These are phyloP conservation scores for Penicillium olsonii DNA, from an alignment of 2,329 filamentous ascomycete genomes.

Conservation along the genomic window DNA sequence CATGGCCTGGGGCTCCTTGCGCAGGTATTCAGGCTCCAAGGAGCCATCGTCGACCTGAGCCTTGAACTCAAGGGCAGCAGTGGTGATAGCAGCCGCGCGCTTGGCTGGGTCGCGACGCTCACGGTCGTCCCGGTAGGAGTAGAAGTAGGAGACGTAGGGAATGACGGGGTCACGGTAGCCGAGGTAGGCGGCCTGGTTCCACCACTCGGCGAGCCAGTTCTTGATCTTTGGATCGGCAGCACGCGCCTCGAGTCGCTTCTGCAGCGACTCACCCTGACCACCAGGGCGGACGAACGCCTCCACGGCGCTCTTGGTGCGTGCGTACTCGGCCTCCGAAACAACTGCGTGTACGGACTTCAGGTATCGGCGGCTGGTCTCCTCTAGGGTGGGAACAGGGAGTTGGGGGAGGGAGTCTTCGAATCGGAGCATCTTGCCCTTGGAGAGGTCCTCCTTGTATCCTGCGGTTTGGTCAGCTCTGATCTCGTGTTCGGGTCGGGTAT, in stretches of 20 bases:
- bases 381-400: slow-evolving; percentile 63
- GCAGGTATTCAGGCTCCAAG: slow-evolving; percentile 98
- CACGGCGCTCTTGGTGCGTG: slow-evolving; percentile 73
- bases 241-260: slow-evolving; percentile 80
- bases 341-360: slow-evolving; percentile 67
- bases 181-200: slow-evolving; percentile 94
- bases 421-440: slow-evolving; percentile 65
- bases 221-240: slow-evolving; percentile 76
- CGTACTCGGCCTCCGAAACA: slow-evolving; percentile 59
- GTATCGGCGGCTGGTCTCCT: slow-evolving; percentile 66
- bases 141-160: slow-evolving; percentile 99
- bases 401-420: slow-evolving; percentile 67
- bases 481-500: not conserved
- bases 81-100: slow-evolving; percentile 87
- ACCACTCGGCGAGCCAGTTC: slow-evolving; percentile 98
- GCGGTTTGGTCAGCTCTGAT: slow-evolving; percentile 4
- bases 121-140: slow-evolving; percentile 94
- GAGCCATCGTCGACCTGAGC: slow-evolving; percentile 78
- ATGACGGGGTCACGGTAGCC: slow-evolving; percentile 92
- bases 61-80: slow-evolving; percentile 89
- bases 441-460: slow-evolving; percentile 66
- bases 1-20: slow-evolving; percentile 96
- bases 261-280: slow-evolving; percentile 76
- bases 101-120: slow-evolving; percentile 84
- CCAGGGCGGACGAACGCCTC: slow-evolving; percentile 87